A percentile compares a stretch with the other conserved stretches of the same genome.
phyloP scores from a whole-genome alignment of 75 land plant species.

The Sequoiadendron giganteum region DNA sequence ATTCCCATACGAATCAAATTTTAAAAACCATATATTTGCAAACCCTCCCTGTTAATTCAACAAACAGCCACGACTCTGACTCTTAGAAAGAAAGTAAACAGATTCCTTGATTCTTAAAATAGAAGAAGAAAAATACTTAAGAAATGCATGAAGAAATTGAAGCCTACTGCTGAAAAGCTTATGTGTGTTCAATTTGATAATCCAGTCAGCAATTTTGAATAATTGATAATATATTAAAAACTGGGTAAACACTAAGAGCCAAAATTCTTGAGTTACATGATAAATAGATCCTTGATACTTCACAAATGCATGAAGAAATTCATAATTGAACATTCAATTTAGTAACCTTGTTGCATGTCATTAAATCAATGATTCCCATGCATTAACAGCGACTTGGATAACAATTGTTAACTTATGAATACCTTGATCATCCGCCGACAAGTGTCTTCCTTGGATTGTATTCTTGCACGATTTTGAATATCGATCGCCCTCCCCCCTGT shows the following conservation, averaged over 20 bases:
- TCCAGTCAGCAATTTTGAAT: background rate
- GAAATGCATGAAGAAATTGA: background rate
- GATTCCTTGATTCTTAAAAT: background rate
- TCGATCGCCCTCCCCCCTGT: conserved; percentile 1
- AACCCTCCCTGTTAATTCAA: background rate
- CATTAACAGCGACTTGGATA: background rate
- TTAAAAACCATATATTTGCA: background rate
- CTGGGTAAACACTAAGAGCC: background rate
- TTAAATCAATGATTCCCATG: background rate
- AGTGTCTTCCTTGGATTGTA: conserved; percentile 7
- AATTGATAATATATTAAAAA: background rate
- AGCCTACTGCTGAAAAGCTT: background rate
- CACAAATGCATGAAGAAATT: background rate
- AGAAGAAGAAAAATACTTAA: background rate
- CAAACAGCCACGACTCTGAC: background rate
- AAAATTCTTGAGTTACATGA: background rate
- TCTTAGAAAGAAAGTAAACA: background rate
- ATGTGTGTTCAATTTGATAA: background rate
- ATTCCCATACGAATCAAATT: background rate
- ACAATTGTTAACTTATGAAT: background rate
- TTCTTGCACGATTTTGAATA: conserved; percentile 2
- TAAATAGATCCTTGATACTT: background rate
- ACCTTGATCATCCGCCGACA: background rate
- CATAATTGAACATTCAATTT: background rate
- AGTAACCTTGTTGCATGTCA: background rate